phyloP scores from a whole-genome alignment of 1,139 yeast genomes.

The Scheffersomyces segobiensis region DNA sequence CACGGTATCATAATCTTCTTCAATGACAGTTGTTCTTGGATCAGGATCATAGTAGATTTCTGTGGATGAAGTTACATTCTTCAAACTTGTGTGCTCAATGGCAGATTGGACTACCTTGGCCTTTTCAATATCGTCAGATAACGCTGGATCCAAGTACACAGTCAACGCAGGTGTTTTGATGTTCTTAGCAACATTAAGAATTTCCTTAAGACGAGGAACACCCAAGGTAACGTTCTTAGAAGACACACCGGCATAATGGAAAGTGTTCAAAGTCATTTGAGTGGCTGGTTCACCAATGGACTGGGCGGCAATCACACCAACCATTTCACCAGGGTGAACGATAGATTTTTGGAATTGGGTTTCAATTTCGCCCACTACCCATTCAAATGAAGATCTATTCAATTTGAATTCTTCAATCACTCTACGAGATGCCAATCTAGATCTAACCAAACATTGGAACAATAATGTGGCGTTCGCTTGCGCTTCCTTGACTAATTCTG shows the following conservation, averaged over 20 bases:
- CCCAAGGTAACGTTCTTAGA: conserved; percentile 98
- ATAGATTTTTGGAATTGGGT: conserved; percentile 89
- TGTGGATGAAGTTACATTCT: conserved; percentile 95
- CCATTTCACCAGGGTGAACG: conserved; percentile 99
- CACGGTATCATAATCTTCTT: conserved; percentile 95
- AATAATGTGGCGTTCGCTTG: conserved; percentile 89
- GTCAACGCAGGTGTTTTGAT: conserved; percentile 98
- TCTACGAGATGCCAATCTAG: conserved; percentile 88
- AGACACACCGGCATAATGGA: conserved; percentile 99
- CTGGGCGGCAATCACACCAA: conserved; percentile 98
- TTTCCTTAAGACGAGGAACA: conserved; percentile 99
- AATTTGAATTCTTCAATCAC: conserved; percentile 88
- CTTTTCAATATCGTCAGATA: conserved; percentile 84
- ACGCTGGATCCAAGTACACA: conserved; percentile 78
- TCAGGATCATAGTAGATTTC: conserved; percentile 98
- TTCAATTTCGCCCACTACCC: conserved; percentile 95
- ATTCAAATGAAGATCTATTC: conserved; percentile 83
- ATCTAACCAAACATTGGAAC: conserved; percentile 89
- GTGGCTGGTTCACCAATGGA: conserved; percentile 99
- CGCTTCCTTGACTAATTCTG: conserved; percentile 75
- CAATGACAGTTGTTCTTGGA: conserved; percentile 92
- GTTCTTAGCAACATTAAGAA: conserved; percentile 96
- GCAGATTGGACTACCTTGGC: conserved; percentile 97
- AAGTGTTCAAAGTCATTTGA: conserved; percentile 97
- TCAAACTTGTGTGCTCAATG: conserved; percentile 92